phyloP scores from a whole-genome alignment of 2,329 filamentous ascomycete genomes.

The Massarina eburnea region DNA sequence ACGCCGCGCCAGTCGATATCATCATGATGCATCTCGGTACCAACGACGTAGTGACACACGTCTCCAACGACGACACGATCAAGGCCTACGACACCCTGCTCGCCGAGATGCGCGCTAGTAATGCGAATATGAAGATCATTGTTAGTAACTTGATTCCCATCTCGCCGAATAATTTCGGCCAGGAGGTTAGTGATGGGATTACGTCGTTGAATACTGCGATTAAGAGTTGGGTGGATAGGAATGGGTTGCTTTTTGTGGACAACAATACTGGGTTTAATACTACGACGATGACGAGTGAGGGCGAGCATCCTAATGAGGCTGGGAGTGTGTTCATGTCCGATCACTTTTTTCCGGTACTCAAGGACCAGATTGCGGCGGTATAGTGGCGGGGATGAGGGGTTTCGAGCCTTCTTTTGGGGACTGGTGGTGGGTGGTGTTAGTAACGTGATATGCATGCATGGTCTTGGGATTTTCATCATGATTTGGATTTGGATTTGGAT shows the following conservation, averaged over 20 bases:
- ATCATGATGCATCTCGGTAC: conserved; percentile 45
- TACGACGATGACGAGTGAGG: conserved; percentile 34
- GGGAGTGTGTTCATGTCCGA: conserved; percentile 35
- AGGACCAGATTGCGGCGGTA: conserved; percentile 17
- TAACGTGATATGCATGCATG: background rate
- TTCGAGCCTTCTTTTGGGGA: background rate
- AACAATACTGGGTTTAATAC: conserved; percentile 31
- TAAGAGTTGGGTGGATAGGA: conserved; percentile 14
- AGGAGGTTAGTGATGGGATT: conserved; percentile 17
- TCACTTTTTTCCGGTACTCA: conserved; percentile 26
- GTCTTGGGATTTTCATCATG: no score
- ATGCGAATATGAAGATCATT: conserved; percentile 44
- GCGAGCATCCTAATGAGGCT: conserved; percentile 36
- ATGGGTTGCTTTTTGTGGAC: conserved; percentile 30
- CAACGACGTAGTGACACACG: conserved; percentile 45
- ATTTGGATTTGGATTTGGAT: no score
- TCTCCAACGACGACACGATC: conserved; percentile 35
- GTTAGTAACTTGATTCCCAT: conserved; percentile 23
- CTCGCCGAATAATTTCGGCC: conserved; percentile 25
- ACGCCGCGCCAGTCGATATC: conserved; percentile 46
- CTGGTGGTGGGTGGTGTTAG: background rate
- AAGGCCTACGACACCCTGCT: conserved; percentile 44
- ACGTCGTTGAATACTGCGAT: conserved; percentile 20
- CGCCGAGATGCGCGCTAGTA: conserved; percentile 47
- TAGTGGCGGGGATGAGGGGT: background rate